phyloP scores from a whole-genome alignment of 73 alveolate genomes.

The Tetrahymena malaccensis region DNA sequence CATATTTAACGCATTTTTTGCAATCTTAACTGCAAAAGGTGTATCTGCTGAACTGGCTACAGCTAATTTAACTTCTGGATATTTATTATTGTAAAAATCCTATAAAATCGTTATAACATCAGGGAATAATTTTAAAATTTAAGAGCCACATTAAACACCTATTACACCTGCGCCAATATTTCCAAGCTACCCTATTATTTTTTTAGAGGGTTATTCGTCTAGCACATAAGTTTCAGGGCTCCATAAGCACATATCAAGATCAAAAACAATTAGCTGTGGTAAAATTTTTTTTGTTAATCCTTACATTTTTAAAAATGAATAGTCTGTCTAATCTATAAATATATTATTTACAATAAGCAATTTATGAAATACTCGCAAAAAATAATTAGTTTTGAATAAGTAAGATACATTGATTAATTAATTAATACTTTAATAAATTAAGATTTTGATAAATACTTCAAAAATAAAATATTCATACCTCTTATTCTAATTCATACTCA shows the following conservation, averaged over 20 bases:
- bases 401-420: too few relatives aligned
- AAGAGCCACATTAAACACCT: not conserved
- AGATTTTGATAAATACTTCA: too few relatives aligned
- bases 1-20: not conserved
- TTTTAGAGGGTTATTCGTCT: not conserved
- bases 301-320: not conserved
- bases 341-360: not conserved
- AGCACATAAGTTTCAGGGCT: not conserved
- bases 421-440: too few relatives aligned
- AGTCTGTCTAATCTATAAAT: not conserved
- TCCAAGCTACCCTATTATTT: not conserved
- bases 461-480: too few relatives aligned
- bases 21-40: not conserved
- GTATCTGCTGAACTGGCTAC: not conserved
- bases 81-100: not conserved
- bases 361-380: too few relatives aligned
- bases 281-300: not conserved
- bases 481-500: too few relatives aligned
- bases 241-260: not conserved
- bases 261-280: not conserved
- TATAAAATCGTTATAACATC: not conserved
- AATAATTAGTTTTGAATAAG: too few relatives aligned
- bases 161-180: not conserved
- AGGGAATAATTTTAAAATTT: not conserved
- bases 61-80: not conserved